These are phyloP conservation scores for Paecilomyces sp. DNA, from an alignment of 2,329 filamentous ascomycete species.

Conservation along the genomic window DNA sequence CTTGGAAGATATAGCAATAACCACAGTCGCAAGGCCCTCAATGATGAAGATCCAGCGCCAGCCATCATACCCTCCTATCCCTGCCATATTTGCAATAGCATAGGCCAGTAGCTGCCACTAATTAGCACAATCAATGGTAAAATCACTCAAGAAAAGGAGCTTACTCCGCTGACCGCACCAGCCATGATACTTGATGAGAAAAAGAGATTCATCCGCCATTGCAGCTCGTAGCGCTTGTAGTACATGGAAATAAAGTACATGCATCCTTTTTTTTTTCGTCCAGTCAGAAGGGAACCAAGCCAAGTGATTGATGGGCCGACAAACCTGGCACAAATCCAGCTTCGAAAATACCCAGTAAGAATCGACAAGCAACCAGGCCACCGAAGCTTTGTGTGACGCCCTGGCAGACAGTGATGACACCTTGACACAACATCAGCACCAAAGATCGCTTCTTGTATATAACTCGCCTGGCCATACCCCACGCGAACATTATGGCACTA, in stretches of 20 bases:
- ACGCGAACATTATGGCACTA: constrained; percentile 34
- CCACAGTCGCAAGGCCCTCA: constrained; percentile 25
- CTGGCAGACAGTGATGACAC: constrained; percentile 36
- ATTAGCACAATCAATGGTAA: neutral
- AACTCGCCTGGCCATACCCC: constrained; percentile 22
- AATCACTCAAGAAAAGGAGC: neutral
- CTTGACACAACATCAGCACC: constrained; percentile 15
- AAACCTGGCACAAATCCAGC: constrained; percentile 32
- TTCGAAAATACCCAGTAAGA: constrained; percentile 31
- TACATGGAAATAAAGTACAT: constrained; percentile 31
- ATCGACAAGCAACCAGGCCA: constrained; percentile 29
- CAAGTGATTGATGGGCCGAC: neutral
- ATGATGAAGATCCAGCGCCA: constrained; percentile 33
- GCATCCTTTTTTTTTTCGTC: constrained; percentile 12
- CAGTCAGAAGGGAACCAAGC: neutral
- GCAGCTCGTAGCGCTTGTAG: constrained; percentile 32
- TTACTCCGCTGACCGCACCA: constrained; percentile 32
- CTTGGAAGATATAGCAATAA: constrained; percentile 16
- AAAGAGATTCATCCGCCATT: constrained; percentile 30
- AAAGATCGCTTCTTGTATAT: neutral
- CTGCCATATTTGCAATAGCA: constrained; percentile 21
- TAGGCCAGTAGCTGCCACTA: constrained; percentile 11
- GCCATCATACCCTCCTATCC: constrained; percentile 17
- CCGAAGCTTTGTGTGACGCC: constrained; percentile 34
- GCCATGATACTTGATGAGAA: constrained; percentile 30